Base-by-base conservation (phyloP, 1,284 basidiomycete genomes). In the Ustilago crameri region DNA sequence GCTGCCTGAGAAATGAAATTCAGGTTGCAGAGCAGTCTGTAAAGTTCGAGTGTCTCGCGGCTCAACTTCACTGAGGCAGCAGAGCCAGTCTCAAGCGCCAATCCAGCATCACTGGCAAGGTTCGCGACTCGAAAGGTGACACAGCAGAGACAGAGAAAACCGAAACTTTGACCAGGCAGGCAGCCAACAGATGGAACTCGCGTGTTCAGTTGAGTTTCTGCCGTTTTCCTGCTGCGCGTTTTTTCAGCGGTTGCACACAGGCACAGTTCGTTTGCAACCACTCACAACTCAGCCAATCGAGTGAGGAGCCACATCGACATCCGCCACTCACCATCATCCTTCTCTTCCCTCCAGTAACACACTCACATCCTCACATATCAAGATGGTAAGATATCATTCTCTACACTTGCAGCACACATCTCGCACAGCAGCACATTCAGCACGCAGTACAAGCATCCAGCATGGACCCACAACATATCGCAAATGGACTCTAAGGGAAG, bases 331-430 rank as follows among this genome's bases (percentile, higher is more conserved):
- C 42, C 41, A 50, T 61, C 51, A 57, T 47, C 51, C 58, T 71
- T 61, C 35, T 32, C 51, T 50, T 57, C 50, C 43, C 53, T 38
- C 57, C 62, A 60, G 57, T 65, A 59, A 53, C 67, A 43, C 68
- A 67, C 64, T 67, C 64, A 61, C 64, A 67, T 60, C 49, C 45
- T 32, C 62, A 70, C 57, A 70, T 51, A 52, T 61, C 62, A 70
- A 70, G 52, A 70, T 70, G 67, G 67, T 70, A 66, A 70, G 67
- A 52, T 65, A 53, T 58, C 48, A 9, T 41, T 15, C 27, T 14
- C 47, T 35, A 24, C 48, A 49, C 22, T 4, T 20, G 27, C 45
- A 47, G 41, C 52, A 48, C 37, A 48, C 44, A 52, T 61, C 49
- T 56, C 52, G 64, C 57, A 67, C 35, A 32, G 49, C 53, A 66